Evolutionary conservation across 805 yeast species (phyloP).

Genomic region (Osmozyma mogii): DNA sequence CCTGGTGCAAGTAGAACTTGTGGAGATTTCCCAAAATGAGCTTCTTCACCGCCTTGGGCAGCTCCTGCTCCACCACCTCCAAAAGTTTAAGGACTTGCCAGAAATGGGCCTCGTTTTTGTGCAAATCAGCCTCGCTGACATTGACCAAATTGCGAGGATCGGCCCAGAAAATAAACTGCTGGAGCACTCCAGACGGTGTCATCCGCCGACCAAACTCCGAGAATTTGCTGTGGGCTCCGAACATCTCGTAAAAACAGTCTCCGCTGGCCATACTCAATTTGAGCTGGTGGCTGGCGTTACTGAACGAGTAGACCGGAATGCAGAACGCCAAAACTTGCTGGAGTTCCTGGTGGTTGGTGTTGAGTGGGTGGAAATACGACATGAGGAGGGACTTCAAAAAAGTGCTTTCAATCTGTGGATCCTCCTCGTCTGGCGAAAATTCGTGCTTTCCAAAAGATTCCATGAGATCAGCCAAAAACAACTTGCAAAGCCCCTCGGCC

Average conservation of each 20-base stretch:
- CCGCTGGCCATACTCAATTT: slow-evolving; percentile 55
- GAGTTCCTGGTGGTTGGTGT: slow-evolving; percentile 54
- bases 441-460: slow-evolving; percentile 33
- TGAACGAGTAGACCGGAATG: slow-evolving; percentile 78
- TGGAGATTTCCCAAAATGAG: slow-evolving; percentile 44
- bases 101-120: slow-evolving; percentile 44
- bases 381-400: slow-evolving; percentile 65
- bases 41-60: slow-evolving; percentile 45
- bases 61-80: slow-evolving; percentile 40
- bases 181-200: slow-evolving; percentile 48
- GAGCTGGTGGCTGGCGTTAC: slow-evolving; percentile 65
- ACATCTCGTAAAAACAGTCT: slow-evolving; percentile 56
- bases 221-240: slow-evolving; percentile 29
- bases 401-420: slow-evolving; percentile 17
- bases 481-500: slow-evolving; percentile 81
- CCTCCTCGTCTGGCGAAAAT: slow-evolving; percentile 4
- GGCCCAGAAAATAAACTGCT: slow-evolving; percentile 77
- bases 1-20: slow-evolving; percentile 32
- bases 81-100: slow-evolving; percentile 49
- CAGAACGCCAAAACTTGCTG: slow-evolving; percentile 80
- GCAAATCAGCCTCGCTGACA: slow-evolving; percentile 32
- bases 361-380: slow-evolving; percentile 67
- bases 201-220: slow-evolving; percentile 23
- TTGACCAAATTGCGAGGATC: slow-evolving; percentile 65
- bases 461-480: slow-evolving; percentile 69